Conservation (phyloP, 805 yeast species). For the Cephaloascus fragrans region DNA sequence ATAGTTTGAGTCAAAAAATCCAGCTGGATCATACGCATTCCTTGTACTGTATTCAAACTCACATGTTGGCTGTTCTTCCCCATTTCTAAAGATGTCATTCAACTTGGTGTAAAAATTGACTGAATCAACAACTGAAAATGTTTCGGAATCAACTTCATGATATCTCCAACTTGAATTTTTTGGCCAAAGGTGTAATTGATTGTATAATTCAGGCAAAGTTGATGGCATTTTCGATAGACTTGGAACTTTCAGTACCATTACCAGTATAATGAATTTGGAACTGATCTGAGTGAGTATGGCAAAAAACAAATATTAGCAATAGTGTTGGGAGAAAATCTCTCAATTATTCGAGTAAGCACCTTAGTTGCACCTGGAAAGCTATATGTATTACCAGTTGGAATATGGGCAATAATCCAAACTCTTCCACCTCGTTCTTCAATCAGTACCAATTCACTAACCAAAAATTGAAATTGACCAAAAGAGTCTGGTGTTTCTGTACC, state of each 20-base stretch:
- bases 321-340: constrained; percentile 3
- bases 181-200: constrained; percentile 2
- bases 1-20: constrained; percentile 2
- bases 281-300: constrained; percentile 1
- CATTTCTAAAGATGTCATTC: constrained; percentile 1
- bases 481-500: constrained; percentile 6
- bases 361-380: constrained; percentile 1
- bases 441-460: constrained; percentile 3
- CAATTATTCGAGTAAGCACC: constrained; percentile 2
- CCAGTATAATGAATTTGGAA: constrained; percentile 2
- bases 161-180: constrained; percentile 4
- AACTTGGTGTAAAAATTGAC: constrained; percentile 3
- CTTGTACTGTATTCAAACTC: constrained; percentile 2
- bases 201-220: constrained; percentile 3
- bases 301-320: constrained; percentile 12
- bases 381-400: constrained; percentile 1
- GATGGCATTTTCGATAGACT: constrained; percentile 1
- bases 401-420: constrained; percentile 5
- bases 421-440: constrained; percentile 3
- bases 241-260: constrained; percentile 1
- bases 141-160: constrained; percentile 2
- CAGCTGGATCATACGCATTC: constrained; percentile 2
- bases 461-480: constrained; percentile 3
- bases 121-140: constrained; percentile 1
- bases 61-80: constrained; percentile 4